phyloP scores from a whole-genome alignment of 176 grass and related monocot species.

The Guadua angustifolia region DNA sequence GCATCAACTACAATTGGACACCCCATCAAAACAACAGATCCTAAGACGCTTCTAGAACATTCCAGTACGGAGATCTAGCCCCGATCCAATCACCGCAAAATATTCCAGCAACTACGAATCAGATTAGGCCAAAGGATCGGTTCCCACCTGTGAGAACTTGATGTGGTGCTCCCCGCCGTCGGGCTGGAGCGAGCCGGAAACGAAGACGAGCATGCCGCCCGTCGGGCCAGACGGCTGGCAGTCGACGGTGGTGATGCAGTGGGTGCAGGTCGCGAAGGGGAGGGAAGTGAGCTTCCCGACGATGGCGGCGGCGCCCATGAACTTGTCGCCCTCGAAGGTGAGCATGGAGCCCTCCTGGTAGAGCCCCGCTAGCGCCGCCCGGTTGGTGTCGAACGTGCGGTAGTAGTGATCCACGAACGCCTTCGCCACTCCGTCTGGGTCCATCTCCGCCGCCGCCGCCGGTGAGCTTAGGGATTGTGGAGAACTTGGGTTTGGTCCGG shows the following conservation, averaged over 20 bases:
- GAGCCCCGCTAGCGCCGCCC: conserved; percentile 48
- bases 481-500: not conserved
- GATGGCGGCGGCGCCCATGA: conserved; percentile 53
- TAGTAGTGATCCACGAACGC: conserved; percentile 78
- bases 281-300: conserved; percentile 62
- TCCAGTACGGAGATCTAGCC: not conserved
- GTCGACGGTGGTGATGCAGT: conserved; percentile 61
- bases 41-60: not conserved
- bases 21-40: not conserved
- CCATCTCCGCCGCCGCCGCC: conserved; percentile 51
- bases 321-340: conserved; percentile 65
- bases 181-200: conserved; percentile 55
- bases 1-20: not conserved
- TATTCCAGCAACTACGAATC: not conserved
- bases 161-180: conserved; percentile 54
- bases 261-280: conserved; percentile 54
- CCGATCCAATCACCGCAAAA: not conserved
- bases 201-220: conserved; percentile 74
- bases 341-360: conserved; percentile 80
- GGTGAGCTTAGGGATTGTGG: conserved; percentile 33
- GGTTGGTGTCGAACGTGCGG: conserved; percentile 66
- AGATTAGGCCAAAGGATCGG: not conserved
- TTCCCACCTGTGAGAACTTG: conserved; percentile 72
- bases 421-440: conserved; percentile 63
- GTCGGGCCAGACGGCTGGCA: conserved; percentile 68